Base-by-base conservation (phyloP, 2,329 filamentous ascomycete genomes). In the Aureobasidium sp. region DNA sequence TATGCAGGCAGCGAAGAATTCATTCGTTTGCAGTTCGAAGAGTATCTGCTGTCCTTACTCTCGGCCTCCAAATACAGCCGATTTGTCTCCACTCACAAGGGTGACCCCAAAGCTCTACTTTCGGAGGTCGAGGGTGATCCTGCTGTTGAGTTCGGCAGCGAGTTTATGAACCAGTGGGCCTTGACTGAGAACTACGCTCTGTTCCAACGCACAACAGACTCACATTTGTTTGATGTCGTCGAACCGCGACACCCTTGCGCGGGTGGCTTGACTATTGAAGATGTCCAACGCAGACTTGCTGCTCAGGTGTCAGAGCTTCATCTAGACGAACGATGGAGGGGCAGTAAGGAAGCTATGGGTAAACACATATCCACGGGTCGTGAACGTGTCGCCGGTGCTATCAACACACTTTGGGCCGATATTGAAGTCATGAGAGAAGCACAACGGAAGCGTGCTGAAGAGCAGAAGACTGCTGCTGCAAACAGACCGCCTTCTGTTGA, bases 1-100 rank as follows among this genome's bases (percentile, higher is more conserved):
- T 98, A 96, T 64, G 84, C 89, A 32, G 93, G 93, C 25, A 96
- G 90, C 58, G 93, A 98, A 71, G 93, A 97, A 66, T 96, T 96
- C 64, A 98, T 98, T 62, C 83, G 93, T 25, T 81, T 96, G 35
- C 91, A 97, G 64, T 98, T 98, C 58, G 93, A 98, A 70, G 90
- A 96, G 64, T 98, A 98, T 65, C 79, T 98, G 5, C 79, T 97
- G 21, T 88, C 90, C 0, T 78, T 98, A 57, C 81, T 97, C 38
- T 88, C 90, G 0, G 83, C 88, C 0, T 86, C 90, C 60, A 96
- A 96, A 67, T 97, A 95, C 66, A 90, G 90, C 68, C 62, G 70
- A 32, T 75, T 73, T 60, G 64, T 70, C 50, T 67, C 66, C 47
- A 68, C 63, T 58, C 66, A 75, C 61, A 68, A 71, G 58, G 65